These are phyloP conservation scores for Aspergillus cristatus DNA, from an alignment of 495 filamentous ascomycete genomes.

Conservation along the genomic window DNA sequence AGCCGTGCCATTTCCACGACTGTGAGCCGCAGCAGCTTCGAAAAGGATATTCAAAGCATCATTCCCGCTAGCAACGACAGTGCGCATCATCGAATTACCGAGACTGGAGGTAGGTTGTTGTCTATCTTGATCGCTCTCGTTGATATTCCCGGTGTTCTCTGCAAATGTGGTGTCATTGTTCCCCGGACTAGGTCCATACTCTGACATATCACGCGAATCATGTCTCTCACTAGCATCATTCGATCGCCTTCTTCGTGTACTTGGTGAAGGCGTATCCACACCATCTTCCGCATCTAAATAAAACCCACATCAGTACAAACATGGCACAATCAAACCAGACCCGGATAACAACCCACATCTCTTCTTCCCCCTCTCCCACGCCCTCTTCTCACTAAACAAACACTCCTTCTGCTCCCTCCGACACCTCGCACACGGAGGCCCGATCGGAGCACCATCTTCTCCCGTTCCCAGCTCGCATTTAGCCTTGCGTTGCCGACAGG, in stretches of 20 bases:
- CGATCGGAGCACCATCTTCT: slow-evolving; percentile 65
- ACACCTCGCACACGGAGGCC: slow-evolving; percentile 89
- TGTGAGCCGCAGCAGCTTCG: slow-evolving; percentile 38
- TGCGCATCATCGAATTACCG: slow-evolving; percentile 39
- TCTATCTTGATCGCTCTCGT: slow-evolving; percentile 5
- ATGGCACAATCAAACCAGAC: no score
- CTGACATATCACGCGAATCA: background rate
- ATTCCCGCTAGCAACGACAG: slow-evolving; percentile 41
- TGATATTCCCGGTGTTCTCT: background rate
- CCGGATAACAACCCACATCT: no score
- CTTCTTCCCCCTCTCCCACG: slow-evolving; percentile 33
- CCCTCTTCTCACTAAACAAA: slow-evolving; percentile 76
- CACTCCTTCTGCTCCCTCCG: slow-evolving; percentile 85
- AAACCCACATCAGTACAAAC: no score
- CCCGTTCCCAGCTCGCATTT: slow-evolving; percentile 47
- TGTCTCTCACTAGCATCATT: background rate
- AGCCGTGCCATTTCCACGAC: slow-evolving; percentile 15
- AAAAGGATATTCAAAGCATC: slow-evolving; percentile 47
- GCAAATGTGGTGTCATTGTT: slow-evolving; percentile 2
- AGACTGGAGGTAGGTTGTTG: slow-evolving; percentile 26
- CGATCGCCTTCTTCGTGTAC: background rate
- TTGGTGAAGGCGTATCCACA: background rate
- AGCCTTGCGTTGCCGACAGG: slow-evolving; percentile 40
- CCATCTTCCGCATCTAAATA: slow-evolving; percentile 19
- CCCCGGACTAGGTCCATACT: background rate